A percentile compares a stretch with the other conserved stretches of the same genome.
Evolutionary conservation across 2,329 filamentous ascomycete species (phyloP).

Genomic region (Xylariaceae sp.): DNA sequence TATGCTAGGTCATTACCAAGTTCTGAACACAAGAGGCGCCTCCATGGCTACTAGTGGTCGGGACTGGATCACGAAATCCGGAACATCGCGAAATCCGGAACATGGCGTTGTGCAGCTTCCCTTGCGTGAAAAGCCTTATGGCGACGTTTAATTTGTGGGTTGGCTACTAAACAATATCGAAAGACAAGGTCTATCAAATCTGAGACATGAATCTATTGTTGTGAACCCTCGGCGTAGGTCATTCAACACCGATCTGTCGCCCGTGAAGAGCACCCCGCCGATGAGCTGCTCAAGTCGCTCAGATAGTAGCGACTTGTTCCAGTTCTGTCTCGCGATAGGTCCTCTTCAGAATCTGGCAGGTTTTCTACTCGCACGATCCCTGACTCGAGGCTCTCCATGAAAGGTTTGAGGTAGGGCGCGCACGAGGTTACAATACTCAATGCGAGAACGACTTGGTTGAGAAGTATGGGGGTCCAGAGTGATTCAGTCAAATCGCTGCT

Average conservation of each 20-base stretch:
- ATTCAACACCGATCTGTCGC: conserved; percentile 4
- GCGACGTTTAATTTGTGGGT: no score
- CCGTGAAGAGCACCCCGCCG: conserved; percentile 11
- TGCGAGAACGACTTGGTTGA: conserved; percentile 15
- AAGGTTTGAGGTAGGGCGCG: conserved; percentile 16
- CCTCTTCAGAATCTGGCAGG: conserved; percentile 13
- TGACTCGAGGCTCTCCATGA: conserved; percentile 21
- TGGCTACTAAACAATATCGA: no score
- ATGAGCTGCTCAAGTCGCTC: conserved; percentile 8
- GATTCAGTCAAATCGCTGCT: conserved; percentile 8
- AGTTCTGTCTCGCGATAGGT: conserved; percentile 7
- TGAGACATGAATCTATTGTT: no score
- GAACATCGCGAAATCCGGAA: no score
- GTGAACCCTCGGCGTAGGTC: background rate
- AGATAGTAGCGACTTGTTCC: conserved; percentile 9
- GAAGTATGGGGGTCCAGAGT: conserved; percentile 14
- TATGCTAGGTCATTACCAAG: no score
- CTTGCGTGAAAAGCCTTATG: no score
- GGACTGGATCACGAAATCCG: no score
- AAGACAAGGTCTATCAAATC: no score
- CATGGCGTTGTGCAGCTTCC: no score
- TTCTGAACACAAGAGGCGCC: no score
- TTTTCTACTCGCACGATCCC: conserved; percentile 17
- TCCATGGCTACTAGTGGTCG: no score
- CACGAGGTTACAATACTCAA: conserved; percentile 18